Base-by-base conservation (phyloP, 2,329 filamentous ascomycete species). In the Trichophaea hybrida region DNA sequence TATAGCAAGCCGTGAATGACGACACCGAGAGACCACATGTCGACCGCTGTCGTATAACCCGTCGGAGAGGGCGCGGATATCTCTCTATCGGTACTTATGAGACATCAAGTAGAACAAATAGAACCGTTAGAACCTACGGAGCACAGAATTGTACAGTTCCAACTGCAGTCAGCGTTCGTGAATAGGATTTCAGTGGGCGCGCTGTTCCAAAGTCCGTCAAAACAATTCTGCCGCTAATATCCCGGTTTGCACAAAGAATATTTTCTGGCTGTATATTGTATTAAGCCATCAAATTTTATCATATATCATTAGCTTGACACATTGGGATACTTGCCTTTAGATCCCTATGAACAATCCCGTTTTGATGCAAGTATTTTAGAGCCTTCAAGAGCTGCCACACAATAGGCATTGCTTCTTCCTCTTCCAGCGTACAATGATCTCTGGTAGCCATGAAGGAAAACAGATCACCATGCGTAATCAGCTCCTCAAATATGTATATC, bases 401-500 rank as follows among this genome's bases (percentile, higher is more conserved):
- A 35, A 66, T 54, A 43, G 64, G 58, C 54, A 65, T 60, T 5
- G 52, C 58, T 35, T 66, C 65, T n/a, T 58, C 58, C 52, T 66
- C 65, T 13, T 35, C 37, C n/a, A 62, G 24, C 17, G 32, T 15
- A 8, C 43, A 43, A 15, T 44, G 13, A 1, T 49, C 8, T 35
- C 60, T 61, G 24, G 37, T 48, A 6, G 51, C 55, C 13, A 66
- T 61, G 44, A 59, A 62, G 5, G 61, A 61, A 50, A 65, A 66
- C 34, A 66, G 49, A 57, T 66, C 65, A 13, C 65, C 65, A 4
- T 62, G 55, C 5, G 65, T 64, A 46, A 65, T 61, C 35, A 66
- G 49, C n/a, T 66, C 65, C 35, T 65, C 57, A 38, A 66, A 66
- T 34, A 66, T 64, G 33, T 65, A 66, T 10, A 66, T 60, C n/a